A percentile compares a stretch with the other conserved stretches of the same genome.
phyloP scores from a whole-genome alignment of 148 eudicot genomes.

The Vaccinium myrtillus region DNA sequence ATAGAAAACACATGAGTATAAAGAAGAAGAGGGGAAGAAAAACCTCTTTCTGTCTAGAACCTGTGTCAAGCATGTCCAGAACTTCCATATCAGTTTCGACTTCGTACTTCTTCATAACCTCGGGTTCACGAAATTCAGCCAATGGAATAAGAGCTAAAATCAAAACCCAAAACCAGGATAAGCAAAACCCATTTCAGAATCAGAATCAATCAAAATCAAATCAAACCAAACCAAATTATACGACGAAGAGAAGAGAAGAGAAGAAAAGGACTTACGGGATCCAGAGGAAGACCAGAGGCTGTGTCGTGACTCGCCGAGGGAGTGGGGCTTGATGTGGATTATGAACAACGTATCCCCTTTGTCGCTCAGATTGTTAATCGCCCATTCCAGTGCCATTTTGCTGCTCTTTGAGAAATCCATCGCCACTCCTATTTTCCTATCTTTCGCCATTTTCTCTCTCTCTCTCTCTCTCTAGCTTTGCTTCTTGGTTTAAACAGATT shows the following conservation, averaged over 20 bases:
- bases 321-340: slow-evolving; percentile 55
- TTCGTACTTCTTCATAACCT: slow-evolving; percentile 67
- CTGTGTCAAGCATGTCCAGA: slow-evolving; percentile 77
- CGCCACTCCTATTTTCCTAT: slow-evolving; percentile 45
- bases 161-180: neutral
- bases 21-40: too few relatives aligned
- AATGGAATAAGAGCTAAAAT: slow-evolving; percentile 74
- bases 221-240: neutral
- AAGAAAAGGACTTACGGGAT: slow-evolving; percentile 50
- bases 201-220: neutral
- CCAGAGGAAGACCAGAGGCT: slow-evolving; percentile 67
- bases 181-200: neutral
- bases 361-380: slow-evolving; percentile 71
- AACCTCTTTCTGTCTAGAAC: slow-evolving; percentile 77
- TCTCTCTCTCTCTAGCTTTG: neutral
- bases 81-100: slow-evolving; percentile 58
- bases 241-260: neutral
- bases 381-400: slow-evolving; percentile 80
- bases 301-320: slow-evolving; percentile 49
- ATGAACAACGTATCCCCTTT: slow-evolving; percentile 66
- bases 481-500: neutral
- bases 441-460: slow-evolving; percentile 34
- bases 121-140: slow-evolving; percentile 73
- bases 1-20: neutral
- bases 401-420: slow-evolving; percentile 73